Conservation (phyloP, 352 stramenopile species). For the Phytophthora crassamura region DNA sequence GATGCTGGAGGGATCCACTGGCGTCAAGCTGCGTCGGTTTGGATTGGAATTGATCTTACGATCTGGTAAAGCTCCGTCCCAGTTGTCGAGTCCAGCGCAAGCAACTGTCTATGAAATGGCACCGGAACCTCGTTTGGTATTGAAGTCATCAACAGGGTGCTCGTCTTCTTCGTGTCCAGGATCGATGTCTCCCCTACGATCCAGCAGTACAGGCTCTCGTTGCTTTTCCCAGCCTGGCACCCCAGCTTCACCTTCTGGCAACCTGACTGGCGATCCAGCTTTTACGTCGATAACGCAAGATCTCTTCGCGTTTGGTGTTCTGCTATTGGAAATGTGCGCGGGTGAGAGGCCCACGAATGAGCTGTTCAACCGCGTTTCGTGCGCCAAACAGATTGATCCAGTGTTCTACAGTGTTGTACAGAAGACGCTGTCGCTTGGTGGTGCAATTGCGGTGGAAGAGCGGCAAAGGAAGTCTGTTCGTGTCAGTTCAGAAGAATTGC, state of each 20-base stretch:
- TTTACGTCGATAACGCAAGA: conserved; percentile 40
- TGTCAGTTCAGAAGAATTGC: conserved; percentile 21
- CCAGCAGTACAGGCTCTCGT: conserved; percentile 1
- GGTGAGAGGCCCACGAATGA: conserved; percentile 61
- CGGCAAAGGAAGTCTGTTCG: neutral
- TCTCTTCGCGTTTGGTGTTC: conserved; percentile 72
- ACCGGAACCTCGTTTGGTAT: neutral
- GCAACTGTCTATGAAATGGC: conserved; percentile 40
- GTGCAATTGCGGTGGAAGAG: neutral
- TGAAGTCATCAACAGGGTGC: conserved; percentile 2
- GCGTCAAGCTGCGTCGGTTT: conserved; percentile 66
- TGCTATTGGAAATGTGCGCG: conserved; percentile 76
- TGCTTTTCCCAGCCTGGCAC: conserved; percentile 23
- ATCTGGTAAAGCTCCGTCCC: conserved; percentile 28
- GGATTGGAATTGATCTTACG: conserved; percentile 46
- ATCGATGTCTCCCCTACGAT: conserved; percentile 7
- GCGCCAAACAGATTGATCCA: conserved; percentile 53
- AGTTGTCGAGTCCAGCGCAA: conserved; percentile 23
- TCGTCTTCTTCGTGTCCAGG: conserved; percentile 5
- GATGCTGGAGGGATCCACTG: conserved; percentile 46
- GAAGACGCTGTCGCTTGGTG: conserved; percentile 26
- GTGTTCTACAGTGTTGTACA: conserved; percentile 50
- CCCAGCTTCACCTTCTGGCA: conserved; percentile 3
- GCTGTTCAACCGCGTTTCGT: conserved; percentile 56
- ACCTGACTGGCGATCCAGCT: neutral